Percentiles rank a stretch among this genome's conserved stretches.
phyloP scores from a whole-genome alignment of 495 filamentous ascomycete species.

The Aspergillus indologenus region DNA sequence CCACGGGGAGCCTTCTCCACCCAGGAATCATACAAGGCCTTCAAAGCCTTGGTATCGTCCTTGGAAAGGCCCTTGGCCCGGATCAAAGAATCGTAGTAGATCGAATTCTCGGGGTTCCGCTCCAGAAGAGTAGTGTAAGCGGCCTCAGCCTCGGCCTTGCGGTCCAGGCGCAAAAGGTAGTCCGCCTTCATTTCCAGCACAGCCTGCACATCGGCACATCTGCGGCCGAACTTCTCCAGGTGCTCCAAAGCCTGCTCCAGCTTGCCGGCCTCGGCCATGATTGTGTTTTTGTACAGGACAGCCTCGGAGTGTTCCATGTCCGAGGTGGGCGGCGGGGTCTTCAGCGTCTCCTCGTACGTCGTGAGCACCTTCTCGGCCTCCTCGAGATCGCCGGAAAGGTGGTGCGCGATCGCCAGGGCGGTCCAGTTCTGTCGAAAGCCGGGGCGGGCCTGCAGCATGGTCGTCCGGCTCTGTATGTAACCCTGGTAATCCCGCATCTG shows the following conservation, averaged over 20 bases:
- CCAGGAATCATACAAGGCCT: constrained; percentile 74
- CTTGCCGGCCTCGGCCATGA: constrained; percentile 87
- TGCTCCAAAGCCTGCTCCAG: constrained; percentile 80
- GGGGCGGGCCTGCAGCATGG: constrained; percentile 81
- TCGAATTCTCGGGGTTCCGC: constrained; percentile 81
- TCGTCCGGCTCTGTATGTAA: constrained; percentile 79
- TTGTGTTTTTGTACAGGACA: constrained; percentile 87
- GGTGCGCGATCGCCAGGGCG: constrained; percentile 86
- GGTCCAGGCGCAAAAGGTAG: constrained; percentile 75
- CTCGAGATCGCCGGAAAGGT: constrained; percentile 76
- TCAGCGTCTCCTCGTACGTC: constrained; percentile 90
- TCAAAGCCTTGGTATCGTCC: constrained; percentile 60
- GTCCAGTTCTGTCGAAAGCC: constrained; percentile 90
- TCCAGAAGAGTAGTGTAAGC: constrained; percentile 79
- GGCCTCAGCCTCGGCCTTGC: constrained; percentile 75
- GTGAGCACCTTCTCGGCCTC: constrained; percentile 89
- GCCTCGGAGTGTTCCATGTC: constrained; percentile 97
- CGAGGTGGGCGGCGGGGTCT: constrained; percentile 64
- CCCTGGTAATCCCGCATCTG: constrained; percentile 97
- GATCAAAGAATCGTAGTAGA: constrained; percentile 79
- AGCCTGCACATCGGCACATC: constrained; percentile 79
- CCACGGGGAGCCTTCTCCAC: constrained; percentile 74
- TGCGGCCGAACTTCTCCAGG: constrained; percentile 70
- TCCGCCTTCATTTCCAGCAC: constrained; percentile 85
- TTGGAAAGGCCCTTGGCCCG: constrained; percentile 61